Base-by-base conservation (phyloP, 164 flowering plant genomes). In the Vitis amurensis region DNA sequence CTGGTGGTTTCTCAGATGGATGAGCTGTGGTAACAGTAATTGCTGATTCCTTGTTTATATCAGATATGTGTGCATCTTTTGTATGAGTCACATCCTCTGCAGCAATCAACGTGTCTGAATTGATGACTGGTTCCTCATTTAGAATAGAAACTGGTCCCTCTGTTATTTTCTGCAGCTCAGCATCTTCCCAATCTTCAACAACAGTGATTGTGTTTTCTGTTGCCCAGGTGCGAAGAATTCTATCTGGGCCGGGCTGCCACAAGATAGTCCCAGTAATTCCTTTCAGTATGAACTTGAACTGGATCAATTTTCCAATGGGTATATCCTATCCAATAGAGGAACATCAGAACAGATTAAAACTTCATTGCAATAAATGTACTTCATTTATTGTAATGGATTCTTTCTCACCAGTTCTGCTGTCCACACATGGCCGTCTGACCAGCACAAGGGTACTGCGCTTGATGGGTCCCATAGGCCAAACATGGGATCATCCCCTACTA, bases 341-440 rank as follows among this genome's bases (percentile, higher is more conserved):
- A 15, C 6, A 10, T 55, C 55, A 37, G 14, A 48, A 6, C 19
- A 31, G 14, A 73, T 12, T 16, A 68, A 67, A 52, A 55, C 2
- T 19, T 10, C 15, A 53, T 53, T 16, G 47, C 7, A 70, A 50
- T 5, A 65, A 23, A 16, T 13, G 29, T 27, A 48, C 16, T 9
- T 48, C 0, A 14, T 15, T 23, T 50, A n/a, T n/a, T n/a, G n/a
- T 10, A 10, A 23, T 3, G 44, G 44, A 11, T 67, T 59, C 12
- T 50, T 27, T 53, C 91, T 84, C 70, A 93, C 95, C 91, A 88
- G 75, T 52, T 88, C 90, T 44, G 70, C 80, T 14, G 75, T 72
- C 98, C 98, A 94, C 13, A 85, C 47, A 67, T 94, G 92, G 11
- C 84, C 97, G 11, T 89, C 97, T 11, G 98, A 88, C 98, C 98